phyloP scores from a whole-genome alignment of 148 eudicot species.

The Gaultheria prostrata region DNA sequence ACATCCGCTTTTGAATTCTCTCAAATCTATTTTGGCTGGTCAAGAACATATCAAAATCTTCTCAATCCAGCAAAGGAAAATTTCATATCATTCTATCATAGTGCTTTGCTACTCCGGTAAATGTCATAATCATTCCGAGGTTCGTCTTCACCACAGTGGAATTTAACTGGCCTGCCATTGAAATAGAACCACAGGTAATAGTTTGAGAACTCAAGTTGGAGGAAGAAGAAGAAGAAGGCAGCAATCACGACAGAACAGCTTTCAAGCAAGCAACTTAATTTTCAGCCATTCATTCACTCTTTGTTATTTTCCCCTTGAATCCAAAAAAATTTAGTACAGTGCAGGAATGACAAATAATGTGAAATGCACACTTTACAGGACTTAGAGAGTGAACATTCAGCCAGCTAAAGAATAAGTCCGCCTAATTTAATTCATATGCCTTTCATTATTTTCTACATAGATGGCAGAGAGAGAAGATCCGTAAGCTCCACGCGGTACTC shows the following conservation, averaged over 20 bases:
- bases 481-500: slow-evolving; percentile 79
- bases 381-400: background rate
- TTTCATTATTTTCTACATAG: slow-evolving; percentile 27
- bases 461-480: slow-evolving; percentile 58
- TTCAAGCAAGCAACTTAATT: background rate
- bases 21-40: too few species aligned
- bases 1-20: too few species aligned
- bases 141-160: background rate
- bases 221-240: too few species aligned
- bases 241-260: background rate
- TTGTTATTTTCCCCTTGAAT: background rate
- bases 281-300: background rate
- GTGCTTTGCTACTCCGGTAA: too few species aligned
- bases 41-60: too few species aligned
- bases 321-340: background rate
- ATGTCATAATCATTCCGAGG: background rate
- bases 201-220: background rate
- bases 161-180: background rate
- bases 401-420: background rate
- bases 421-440: background rate
- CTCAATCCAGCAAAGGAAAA: too few species aligned
- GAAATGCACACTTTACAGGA: background rate
- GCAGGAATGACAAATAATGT: background rate
- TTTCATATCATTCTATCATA: too few species aligned
- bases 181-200: background rate